Conservation (phyloP, 2,329 filamentous ascomycete species). For the Verticillium zaregamsianum region DNA sequence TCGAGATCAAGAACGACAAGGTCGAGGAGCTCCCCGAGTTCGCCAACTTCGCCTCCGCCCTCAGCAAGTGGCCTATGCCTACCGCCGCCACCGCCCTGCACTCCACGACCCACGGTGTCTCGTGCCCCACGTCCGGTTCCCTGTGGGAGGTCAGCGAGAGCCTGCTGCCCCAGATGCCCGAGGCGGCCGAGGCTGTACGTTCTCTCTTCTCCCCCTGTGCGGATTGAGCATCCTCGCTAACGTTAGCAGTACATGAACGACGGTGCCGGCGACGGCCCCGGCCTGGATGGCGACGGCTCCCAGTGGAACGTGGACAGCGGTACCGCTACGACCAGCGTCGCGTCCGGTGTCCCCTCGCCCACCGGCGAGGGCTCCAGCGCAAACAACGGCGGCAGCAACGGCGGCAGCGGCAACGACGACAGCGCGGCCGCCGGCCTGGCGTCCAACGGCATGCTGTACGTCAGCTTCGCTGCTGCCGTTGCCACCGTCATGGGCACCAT, state of each 20-base stretch:
- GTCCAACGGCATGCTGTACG: constrained; percentile 23
- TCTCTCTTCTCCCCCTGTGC: not conserved
- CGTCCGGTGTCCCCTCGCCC: constrained; percentile 32
- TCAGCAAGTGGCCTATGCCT: constrained; percentile 45
- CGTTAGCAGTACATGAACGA: constrained; percentile 41
- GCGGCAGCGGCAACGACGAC: constrained; percentile 18
- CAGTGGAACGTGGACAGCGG: constrained; percentile 45
- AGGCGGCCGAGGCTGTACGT: constrained; percentile 30
- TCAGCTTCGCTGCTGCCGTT: constrained; percentile 28
- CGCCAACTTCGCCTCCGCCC: constrained; percentile 42
- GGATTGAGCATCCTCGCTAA: no score
- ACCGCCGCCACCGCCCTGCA: constrained; percentile 43
- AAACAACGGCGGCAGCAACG: constrained; percentile 25
- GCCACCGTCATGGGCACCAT: constrained; percentile 34
- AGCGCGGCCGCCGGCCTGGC: constrained; percentile 23
- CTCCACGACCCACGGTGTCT: constrained; percentile 38
- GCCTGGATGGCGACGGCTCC: constrained; percentile 48
- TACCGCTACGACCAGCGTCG: constrained; percentile 38
- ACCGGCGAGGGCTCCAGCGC: constrained; percentile 26
- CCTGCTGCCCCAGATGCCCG: constrained; percentile 47
- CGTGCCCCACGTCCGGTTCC: constrained; percentile 45
- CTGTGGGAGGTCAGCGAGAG: constrained; percentile 49
- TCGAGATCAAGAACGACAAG: constrained; percentile 53
- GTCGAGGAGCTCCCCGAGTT: constrained; percentile 62
- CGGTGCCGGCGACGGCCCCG: constrained; percentile 50